Percentiles rank a stretch among this genome's conserved stretches.
Conservation (phyloP, 1,284 basidiomycete genomes). For the Puccinia coronata region DNA sequence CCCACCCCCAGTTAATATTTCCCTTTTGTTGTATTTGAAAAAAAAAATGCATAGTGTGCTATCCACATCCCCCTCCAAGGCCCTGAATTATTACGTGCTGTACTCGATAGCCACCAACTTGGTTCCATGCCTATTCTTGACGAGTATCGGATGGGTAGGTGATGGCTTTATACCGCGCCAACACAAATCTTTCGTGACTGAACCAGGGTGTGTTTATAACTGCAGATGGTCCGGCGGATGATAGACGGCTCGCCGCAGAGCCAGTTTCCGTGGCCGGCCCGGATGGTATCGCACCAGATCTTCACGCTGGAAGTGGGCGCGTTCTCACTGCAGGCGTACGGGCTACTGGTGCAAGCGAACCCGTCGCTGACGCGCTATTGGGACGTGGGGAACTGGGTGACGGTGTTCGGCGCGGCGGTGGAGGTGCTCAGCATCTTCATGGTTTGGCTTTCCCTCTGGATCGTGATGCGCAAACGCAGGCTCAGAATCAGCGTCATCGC, state of each 20-base stretch:
- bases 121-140: conserved; percentile 16
- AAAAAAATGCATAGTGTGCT: no score
- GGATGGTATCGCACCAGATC: background rate
- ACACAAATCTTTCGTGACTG: no score
- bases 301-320: background rate
- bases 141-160: conserved; percentile 5
- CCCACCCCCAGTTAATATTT: background rate
- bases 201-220: no score
- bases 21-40: background rate
- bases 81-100: conserved; percentile 13
- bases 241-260: background rate
- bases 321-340: background rate
- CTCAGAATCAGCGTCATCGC: background rate
- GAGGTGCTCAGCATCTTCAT: background rate
- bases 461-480: background rate
- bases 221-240: conserved; percentile 19
- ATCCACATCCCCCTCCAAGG: background rate
- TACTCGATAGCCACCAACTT: conserved; percentile 5
- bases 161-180: no score
- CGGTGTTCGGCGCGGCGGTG: background rate
- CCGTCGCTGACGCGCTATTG: conserved; percentile 4
- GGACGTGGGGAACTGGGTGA: background rate
- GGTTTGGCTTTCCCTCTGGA: background rate
- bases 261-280: background rate
- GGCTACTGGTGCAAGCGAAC: conserved; percentile 13